Conservation (phyloP, 805 yeast species). For the Kodamaea fukazawae region DNA sequence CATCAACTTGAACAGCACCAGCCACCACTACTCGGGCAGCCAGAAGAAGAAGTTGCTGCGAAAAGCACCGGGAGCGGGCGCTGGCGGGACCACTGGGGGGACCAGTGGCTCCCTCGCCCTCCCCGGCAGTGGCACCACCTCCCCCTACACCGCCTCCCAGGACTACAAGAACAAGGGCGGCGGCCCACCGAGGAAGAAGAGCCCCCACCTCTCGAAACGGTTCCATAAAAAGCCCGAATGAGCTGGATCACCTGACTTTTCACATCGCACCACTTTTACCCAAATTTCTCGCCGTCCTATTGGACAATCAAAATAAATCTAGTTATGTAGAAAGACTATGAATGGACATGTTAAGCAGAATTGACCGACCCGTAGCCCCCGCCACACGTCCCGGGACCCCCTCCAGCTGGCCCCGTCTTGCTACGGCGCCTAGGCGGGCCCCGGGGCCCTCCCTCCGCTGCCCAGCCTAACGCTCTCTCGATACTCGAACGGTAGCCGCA, state of each 20-base stretch:
- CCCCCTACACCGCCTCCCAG: too few species aligned
- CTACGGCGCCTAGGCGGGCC: too few species aligned
- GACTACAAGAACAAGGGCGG: conserved; percentile 1
- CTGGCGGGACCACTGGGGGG: neutral
- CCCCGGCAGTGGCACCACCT: too few species aligned
- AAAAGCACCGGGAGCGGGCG: too few species aligned
- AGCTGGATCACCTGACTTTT: neutral
- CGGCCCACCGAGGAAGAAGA: conserved; percentile 1
- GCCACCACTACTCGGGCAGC: neutral
- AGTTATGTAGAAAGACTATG: too few species aligned
- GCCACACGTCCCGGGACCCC: too few species aligned
- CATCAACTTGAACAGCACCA: conserved; percentile 13
- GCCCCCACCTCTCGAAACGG: conserved; percentile 1
- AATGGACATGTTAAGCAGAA: too few species aligned
- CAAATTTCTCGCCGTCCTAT: neutral
- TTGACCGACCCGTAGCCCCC: too few species aligned
- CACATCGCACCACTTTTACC: conserved; percentile 1
- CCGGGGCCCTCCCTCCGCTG: too few species aligned
- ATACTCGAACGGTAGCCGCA: neutral
- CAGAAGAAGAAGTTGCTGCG: conserved; percentile 3
- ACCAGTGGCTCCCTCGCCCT: too few species aligned
- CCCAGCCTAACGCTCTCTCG: too few species aligned
- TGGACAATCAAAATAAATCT: neutral
- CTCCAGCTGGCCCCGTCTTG: too few species aligned
- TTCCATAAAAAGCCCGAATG: conserved; percentile 1